phyloP scores from a whole-genome alignment of 2,329 filamentous ascomycete genomes.

The Elsinoe fawcettii region DNA sequence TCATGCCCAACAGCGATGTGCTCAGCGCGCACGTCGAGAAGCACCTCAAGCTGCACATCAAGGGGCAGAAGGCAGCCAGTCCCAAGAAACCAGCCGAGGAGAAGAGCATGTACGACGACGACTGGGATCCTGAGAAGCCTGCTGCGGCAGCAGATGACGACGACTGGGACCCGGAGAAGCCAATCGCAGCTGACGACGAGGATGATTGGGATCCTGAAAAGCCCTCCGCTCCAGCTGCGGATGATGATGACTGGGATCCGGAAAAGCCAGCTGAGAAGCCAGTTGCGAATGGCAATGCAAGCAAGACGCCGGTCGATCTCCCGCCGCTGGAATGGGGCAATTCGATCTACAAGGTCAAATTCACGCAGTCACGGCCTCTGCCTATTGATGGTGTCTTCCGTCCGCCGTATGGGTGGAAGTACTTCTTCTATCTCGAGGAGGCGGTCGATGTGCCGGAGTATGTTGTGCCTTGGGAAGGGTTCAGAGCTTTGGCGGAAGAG shows the following conservation, averaged over 20 bases:
- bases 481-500: conserved; percentile 89
- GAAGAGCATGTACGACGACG: conserved; percentile 23
- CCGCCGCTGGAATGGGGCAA: conserved; percentile 75
- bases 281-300: conserved; percentile 17
- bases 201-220: conserved; percentile 34
- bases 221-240: conserved; percentile 30
- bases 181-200: conserved; percentile 27
- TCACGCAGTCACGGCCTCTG: conserved; percentile 55
- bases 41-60: conserved; percentile 51
- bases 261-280: conserved; percentile 39
- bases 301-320: conserved; percentile 21
- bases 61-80: conserved; percentile 32
- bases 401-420: conserved; percentile 95
- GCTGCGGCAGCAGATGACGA: conserved; percentile 29
- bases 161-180: conserved; percentile 28
- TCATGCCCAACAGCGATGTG: conserved; percentile 94
- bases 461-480: conserved; percentile 96
- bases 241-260: conserved; percentile 31
- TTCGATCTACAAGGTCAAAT: conserved; percentile 81
- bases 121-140: conserved; percentile 36
- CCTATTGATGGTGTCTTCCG: conserved; percentile 85
- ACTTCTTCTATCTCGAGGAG: conserved; percentile 92
- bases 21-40: conserved; percentile 70
- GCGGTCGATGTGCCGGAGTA: conserved; percentile 97
- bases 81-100: conserved; percentile 29